phyloP scores from a whole-genome alignment of 1,284 basidiomycete species.

The Cerioporus squamosus region DNA sequence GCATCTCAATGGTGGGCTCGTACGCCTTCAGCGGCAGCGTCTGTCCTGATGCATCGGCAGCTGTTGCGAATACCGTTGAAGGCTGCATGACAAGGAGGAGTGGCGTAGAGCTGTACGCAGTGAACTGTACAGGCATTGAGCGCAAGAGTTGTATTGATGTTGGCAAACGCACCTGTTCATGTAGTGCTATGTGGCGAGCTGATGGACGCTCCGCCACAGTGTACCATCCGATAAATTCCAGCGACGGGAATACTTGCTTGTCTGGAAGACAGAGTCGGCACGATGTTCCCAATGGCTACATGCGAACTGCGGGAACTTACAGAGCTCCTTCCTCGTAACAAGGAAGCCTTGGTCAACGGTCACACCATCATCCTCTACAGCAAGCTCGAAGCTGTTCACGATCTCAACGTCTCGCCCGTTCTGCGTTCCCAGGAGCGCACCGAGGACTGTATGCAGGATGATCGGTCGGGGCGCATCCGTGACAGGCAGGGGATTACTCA shows the following conservation, averaged over 20 bases:
- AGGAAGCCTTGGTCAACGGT: constrained; percentile 84
- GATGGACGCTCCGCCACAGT: constrained; percentile 79
- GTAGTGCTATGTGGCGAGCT: constrained; percentile 76
- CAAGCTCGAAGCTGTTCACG: constrained; percentile 94
- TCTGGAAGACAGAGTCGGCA: constrained; percentile 52
- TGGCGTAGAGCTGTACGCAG: constrained; percentile 73
- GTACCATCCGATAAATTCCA: constrained; percentile 98
- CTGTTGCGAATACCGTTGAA: constrained; percentile 50
- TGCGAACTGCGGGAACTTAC: constrained; percentile 49
- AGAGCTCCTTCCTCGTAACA: constrained; percentile 85
- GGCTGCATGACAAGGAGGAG: constrained; percentile 77
- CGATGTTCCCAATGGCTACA: no score
- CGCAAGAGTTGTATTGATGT: neutral
- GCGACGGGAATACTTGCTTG: constrained; percentile 96
- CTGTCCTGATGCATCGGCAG: constrained; percentile 62
- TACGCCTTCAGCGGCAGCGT: constrained; percentile 88
- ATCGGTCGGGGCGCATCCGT: neutral
- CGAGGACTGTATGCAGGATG: constrained; percentile 66
- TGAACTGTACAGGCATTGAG: constrained; percentile 53
- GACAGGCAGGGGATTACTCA: constrained; percentile 35
- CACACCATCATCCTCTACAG: constrained; percentile 55
- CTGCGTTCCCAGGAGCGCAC: constrained; percentile 94
- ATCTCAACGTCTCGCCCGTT: constrained; percentile 94
- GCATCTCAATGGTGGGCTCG: constrained; percentile 85
- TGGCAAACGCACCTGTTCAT: constrained; percentile 71